These are phyloP conservation scores for Clarireedia homoeocarpa DNA, from an alignment of 2,329 filamentous ascomycete genomes.

Conservation along the genomic window DNA sequence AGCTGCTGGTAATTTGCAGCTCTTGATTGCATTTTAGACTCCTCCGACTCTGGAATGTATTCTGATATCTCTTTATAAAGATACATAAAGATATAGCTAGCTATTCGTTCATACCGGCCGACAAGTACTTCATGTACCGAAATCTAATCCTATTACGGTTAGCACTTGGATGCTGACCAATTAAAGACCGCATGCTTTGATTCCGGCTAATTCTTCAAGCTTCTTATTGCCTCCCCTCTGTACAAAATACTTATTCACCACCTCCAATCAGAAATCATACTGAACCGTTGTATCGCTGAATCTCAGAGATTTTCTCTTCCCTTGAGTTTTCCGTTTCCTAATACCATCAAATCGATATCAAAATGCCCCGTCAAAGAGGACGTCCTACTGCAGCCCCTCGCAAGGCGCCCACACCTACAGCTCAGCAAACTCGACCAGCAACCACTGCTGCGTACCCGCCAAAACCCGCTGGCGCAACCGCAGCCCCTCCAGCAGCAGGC, in stretches of 20 bases:
- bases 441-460: constrained; percentile 52
- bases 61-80: no score
- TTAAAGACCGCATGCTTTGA: neutral
- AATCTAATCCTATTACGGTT: neutral
- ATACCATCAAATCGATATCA: constrained; percentile 22
- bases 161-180: neutral
- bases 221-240: neutral
- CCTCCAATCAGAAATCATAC: neutral
- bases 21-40: no score
- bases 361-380: constrained; percentile 74
- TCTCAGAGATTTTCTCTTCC: neutral
- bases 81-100: no score
- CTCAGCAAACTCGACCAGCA: constrained; percentile 61
- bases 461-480: constrained; percentile 40
- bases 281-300: no score
- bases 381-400: constrained; percentile 49
- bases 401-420: constrained; percentile 42
- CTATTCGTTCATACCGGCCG: no score
- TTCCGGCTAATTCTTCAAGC: constrained; percentile 1
- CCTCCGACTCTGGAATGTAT: no score
- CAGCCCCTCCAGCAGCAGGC: constrained; percentile 37
- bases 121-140: no score
- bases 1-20: no score
- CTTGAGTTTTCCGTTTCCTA: neutral
- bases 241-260: neutral